phyloP scores from a whole-genome alignment of 768 basidiomycete genomes.

The Solioccasus polychromus region DNA sequence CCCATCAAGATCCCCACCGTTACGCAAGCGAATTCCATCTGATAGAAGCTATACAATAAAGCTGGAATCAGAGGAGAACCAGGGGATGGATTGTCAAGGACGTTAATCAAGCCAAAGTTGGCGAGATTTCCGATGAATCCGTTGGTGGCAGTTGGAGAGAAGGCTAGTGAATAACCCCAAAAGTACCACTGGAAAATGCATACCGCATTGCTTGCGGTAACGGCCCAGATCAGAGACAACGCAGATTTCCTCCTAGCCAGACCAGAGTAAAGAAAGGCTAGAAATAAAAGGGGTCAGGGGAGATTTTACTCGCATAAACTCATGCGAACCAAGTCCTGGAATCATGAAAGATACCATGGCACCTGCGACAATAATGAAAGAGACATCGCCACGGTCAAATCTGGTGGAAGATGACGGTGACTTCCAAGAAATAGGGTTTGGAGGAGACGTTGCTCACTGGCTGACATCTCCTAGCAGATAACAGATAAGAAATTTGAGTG shows the following conservation, averaged over 20 bases:
- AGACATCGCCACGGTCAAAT: slow-evolving; percentile 68
- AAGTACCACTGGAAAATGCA: slow-evolving; percentile 81
- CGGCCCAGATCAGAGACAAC: slow-evolving; percentile 72
- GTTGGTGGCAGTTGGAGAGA: slow-evolving; percentile 72
- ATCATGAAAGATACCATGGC: slow-evolving; percentile 78
- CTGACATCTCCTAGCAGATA: slow-evolving; percentile 17
- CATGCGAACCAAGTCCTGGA: slow-evolving; percentile 58
- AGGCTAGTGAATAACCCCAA: slow-evolving; percentile 83
- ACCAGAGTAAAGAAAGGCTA: slow-evolving; percentile 74
- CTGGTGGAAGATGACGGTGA: slow-evolving; percentile 34
- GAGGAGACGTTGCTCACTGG: slow-evolving; percentile 25
- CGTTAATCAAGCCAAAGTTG: slow-evolving; percentile 73
- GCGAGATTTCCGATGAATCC: slow-evolving; percentile 77
- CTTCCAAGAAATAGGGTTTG: background rate
- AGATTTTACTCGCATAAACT: background rate
- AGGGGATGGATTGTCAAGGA: slow-evolving; percentile 68
- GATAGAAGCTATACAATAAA: slow-evolving; percentile 81
- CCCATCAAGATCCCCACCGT: slow-evolving; percentile 77
- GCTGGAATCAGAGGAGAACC: slow-evolving; percentile 81
- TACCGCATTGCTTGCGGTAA: slow-evolving; percentile 69
- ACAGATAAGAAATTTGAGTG: slow-evolving; percentile 5
- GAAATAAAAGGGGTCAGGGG: background rate
- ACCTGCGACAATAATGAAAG: slow-evolving; percentile 67
- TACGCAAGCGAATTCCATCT: slow-evolving; percentile 84
- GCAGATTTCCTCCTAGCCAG: slow-evolving; percentile 68